phyloP scores from a whole-genome alignment of 1,139 yeast genomes.

The Saccharomyces hybrid region DNA sequence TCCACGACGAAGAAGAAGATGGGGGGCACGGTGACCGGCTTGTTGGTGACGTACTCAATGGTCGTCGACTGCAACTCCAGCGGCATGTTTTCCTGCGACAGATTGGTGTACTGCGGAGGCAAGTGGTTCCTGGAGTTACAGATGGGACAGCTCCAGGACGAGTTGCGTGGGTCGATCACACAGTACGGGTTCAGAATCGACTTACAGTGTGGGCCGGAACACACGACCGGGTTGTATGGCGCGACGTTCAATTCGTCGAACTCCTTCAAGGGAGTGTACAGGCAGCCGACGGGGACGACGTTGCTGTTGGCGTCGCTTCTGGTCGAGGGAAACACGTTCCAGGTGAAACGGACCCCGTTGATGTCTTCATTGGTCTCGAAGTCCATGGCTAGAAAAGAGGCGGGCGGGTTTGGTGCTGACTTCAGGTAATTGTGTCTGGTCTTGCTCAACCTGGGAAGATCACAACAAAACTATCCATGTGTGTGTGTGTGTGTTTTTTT shows the following conservation, averaged over 20 bases:
- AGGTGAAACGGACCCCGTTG: conserved; percentile 85
- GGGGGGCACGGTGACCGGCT: conserved; percentile 89
- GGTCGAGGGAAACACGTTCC: conserved; percentile 88
- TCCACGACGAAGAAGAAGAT: conserved; percentile 86
- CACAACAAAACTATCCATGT: background rate
- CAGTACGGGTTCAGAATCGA: conserved; percentile 85
- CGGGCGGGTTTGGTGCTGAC: background rate
- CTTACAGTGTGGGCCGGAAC: conserved; percentile 74
- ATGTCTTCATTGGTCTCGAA: conserved; percentile 81
- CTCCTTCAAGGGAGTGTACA: conserved; percentile 84
- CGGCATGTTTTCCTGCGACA: conserved; percentile 78
- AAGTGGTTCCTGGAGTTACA: conserved; percentile 80
- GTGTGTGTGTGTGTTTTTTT: background rate
- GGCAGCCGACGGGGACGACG: conserved; percentile 90
- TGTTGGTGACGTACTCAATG: conserved; percentile 80
- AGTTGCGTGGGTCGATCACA: conserved; percentile 71
- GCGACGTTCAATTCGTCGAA: conserved; percentile 76
- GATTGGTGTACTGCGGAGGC: conserved; percentile 83
- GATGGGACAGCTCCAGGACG: conserved; percentile 85
- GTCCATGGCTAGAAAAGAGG: conserved; percentile 36
- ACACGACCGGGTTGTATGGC: conserved; percentile 82
- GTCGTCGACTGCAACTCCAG: conserved; percentile 84
- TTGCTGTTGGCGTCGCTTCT: conserved; percentile 85
- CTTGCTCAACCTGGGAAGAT: background rate
- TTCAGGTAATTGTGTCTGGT: background rate